These are phyloP conservation scores for Colletotrichum abscissum DNA, from an alignment of 2,329 filamentous ascomycete genomes.

Conservation along the genomic window DNA sequence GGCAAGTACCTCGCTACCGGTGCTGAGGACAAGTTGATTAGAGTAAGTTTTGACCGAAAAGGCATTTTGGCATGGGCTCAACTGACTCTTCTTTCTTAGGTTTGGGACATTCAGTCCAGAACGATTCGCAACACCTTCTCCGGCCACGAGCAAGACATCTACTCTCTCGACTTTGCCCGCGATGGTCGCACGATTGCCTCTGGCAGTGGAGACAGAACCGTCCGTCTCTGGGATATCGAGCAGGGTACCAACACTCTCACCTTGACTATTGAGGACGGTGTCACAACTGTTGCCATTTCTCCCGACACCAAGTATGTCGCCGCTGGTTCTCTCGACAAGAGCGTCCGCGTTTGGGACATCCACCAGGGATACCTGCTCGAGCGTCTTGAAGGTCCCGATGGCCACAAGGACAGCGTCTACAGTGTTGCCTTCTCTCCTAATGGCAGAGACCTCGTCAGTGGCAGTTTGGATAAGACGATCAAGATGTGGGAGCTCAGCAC, in stretches of 20 bases:
- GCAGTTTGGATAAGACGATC: constrained; percentile 97
- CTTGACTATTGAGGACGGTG: constrained; percentile 93
- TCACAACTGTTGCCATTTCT: constrained; percentile 97
- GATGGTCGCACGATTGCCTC: constrained; percentile 96
- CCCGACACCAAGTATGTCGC: constrained; percentile 95
- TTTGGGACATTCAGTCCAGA: constrained; percentile 91
- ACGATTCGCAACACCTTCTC: constrained; percentile 92
- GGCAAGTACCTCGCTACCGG: constrained; percentile 94
- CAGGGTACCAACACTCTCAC: constrained; percentile 84
- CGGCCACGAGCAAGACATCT: constrained; percentile 99
- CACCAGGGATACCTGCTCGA: constrained; percentile 87
- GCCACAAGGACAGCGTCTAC: constrained; percentile 97
- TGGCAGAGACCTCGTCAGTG: constrained; percentile 91
- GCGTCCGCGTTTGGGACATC: constrained; percentile 96
- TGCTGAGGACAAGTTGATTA: constrained; percentile 96
- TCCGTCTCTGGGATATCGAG: constrained; percentile 96
- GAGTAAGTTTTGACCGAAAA: constrained; percentile 68
- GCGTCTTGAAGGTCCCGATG: constrained; percentile 90
- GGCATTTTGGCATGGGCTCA: too few species aligned
- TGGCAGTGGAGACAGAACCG: constrained; percentile 92
- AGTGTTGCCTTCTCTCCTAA: constrained; percentile 96
- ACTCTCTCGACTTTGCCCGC: constrained; percentile 93
- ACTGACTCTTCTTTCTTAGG: constrained; percentile 59
- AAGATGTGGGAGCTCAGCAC: constrained; percentile 97
- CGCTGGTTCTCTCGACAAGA: constrained; percentile 96